phyloP scores from a whole-genome alignment of 2,329 filamentous ascomycete species.

The Fusarium phyllophilum region DNA sequence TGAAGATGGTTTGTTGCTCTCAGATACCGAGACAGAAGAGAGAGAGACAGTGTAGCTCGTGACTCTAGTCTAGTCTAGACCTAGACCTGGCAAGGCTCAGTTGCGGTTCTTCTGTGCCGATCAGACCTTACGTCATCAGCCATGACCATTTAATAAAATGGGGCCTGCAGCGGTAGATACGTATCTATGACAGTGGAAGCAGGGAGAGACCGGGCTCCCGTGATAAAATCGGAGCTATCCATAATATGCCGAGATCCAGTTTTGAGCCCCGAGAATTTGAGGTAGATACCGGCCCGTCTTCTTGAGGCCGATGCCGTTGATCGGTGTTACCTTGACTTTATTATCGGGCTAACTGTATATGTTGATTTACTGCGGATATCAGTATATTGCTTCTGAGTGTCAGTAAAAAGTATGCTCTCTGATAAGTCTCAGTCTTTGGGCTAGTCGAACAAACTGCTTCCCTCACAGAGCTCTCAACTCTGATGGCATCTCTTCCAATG shows the following conservation, averaged over 20 bases:
- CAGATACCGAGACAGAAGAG: slow-evolving; percentile 23
- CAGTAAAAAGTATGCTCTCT: not conserved
- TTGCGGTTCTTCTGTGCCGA: slow-evolving; percentile 4
- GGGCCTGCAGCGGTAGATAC: not conserved
- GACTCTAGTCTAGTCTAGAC: slow-evolving; percentile 19
- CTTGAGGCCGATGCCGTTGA: slow-evolving; percentile 6
- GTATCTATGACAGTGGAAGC: not conserved
- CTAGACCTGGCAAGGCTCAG: not conserved
- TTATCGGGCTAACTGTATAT: not conserved
- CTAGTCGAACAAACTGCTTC: no score
- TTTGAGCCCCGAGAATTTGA: not conserved
- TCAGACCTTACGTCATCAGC: slow-evolving; percentile 44
- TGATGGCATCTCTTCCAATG: no score
- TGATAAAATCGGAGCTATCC: not conserved
- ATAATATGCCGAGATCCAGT: not conserved
- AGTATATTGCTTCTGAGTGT: not conserved
- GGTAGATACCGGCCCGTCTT: not conserved
- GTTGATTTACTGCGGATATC: not conserved
- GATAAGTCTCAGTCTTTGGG: not conserved
- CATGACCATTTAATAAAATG: not conserved
- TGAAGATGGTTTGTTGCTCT: slow-evolving; percentile 8
- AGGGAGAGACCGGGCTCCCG: not conserved
- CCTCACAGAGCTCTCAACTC: no score
- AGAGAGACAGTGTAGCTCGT: slow-evolving; percentile 32
- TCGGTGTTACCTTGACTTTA: not conserved